phyloP scores from a whole-genome alignment of 2,329 filamentous ascomycete genomes.

The Alternaria ethzedia region DNA sequence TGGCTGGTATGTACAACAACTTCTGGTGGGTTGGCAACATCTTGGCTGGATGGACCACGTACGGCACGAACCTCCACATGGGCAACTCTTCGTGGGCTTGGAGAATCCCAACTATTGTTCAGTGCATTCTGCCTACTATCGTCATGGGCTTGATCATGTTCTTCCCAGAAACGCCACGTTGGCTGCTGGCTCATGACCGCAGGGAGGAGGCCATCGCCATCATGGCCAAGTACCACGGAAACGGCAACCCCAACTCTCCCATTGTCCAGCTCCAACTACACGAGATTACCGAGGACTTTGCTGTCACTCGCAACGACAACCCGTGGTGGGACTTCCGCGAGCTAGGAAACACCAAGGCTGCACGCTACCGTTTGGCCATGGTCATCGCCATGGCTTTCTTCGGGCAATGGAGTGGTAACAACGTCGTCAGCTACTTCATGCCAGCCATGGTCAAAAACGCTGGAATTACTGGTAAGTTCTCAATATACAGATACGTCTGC shows the following conservation, averaged over 20 bases:
- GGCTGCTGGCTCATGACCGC: slow-evolving; percentile 60
- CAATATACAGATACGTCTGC: neutral
- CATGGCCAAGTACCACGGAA: slow-evolving; percentile 65
- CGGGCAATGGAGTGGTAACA: slow-evolving; percentile 51
- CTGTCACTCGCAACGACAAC: slow-evolving; percentile 37
- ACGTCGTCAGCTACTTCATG: slow-evolving; percentile 43
- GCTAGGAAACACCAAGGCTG: slow-evolving; percentile 38
- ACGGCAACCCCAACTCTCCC: slow-evolving; percentile 50
- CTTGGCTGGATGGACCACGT: slow-evolving; percentile 61
- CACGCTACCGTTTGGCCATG: slow-evolving; percentile 46
- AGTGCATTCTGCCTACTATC: slow-evolving; percentile 43
- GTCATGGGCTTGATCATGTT: slow-evolving; percentile 57
- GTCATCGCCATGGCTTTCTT: slow-evolving; percentile 52
- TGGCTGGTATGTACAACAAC: slow-evolving; percentile 64
- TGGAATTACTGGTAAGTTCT: slow-evolving; percentile 7
- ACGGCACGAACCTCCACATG: slow-evolving; percentile 45
- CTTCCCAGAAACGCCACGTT: slow-evolving; percentile 14
- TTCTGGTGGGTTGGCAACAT: slow-evolving; percentile 59
- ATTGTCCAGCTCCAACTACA: slow-evolving; percentile 46
- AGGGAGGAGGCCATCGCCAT: slow-evolving; percentile 63
- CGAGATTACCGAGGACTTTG: slow-evolving; percentile 45
- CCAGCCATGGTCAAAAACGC: slow-evolving; percentile 11
- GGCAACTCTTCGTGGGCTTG: slow-evolving; percentile 58
- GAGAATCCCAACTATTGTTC: slow-evolving; percentile 52
- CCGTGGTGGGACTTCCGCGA: slow-evolving; percentile 47